These are phyloP conservation scores for Helenozyma baotianmanensis DNA, from an alignment of 805 yeast species.

Conservation along the genomic window DNA sequence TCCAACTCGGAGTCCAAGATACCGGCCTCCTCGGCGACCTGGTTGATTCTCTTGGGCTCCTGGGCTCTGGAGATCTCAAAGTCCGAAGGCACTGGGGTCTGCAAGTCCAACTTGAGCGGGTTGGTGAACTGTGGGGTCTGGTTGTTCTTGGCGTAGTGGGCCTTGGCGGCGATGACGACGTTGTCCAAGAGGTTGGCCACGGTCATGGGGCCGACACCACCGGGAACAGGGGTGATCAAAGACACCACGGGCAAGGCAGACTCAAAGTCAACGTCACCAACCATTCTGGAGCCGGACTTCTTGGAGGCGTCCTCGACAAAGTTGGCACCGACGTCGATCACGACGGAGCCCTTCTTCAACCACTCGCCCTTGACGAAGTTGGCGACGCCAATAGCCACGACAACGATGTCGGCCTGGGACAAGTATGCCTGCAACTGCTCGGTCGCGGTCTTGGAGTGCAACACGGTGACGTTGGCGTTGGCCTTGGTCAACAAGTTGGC, in stretches of 20 bases:
- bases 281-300: conserved; percentile 67
- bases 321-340: conserved; percentile 82
- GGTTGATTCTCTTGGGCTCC: conserved; percentile 63
- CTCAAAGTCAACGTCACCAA: conserved; percentile 73
- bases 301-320: conserved; percentile 61
- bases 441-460: conserved; percentile 63
- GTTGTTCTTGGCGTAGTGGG: conserved; percentile 37
- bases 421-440: conserved; percentile 45
- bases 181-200: conserved; percentile 77
- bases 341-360: conserved; percentile 63
- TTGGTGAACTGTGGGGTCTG: conserved; percentile 42
- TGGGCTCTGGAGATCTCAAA: conserved; percentile 74
- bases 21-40: conserved; percentile 67
- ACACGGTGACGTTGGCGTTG: conserved; percentile 71
- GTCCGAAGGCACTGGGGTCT: conserved; percentile 75
- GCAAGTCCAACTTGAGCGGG: conserved; percentile 54
- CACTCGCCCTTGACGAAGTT: conserved; percentile 70
- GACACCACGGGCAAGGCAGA: conserved; percentile 52
- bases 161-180: conserved; percentile 64
- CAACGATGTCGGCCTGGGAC: conserved; percentile 65
- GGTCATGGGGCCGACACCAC: conserved; percentile 92
- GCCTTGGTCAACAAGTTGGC: conserved; percentile 64
- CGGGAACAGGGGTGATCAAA: conserved; percentile 82
- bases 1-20: conserved; percentile 65
- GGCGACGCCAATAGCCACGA: conserved; percentile 74